Base-by-base conservation (phyloP, 2,329 filamentous ascomycete species). In the Aspergillus uvarum region DNA sequence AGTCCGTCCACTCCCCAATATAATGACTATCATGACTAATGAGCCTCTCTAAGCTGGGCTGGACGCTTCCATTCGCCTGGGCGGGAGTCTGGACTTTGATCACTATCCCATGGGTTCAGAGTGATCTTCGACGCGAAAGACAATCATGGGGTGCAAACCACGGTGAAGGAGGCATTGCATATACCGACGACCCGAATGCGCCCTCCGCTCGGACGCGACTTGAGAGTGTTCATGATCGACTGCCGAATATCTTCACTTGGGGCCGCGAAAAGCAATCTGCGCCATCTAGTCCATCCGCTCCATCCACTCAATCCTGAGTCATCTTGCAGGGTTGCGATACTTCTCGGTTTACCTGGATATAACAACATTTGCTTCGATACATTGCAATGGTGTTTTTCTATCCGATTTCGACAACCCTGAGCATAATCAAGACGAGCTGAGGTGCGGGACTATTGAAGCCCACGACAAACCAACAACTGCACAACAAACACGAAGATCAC, bases 11-110 rank as follows among this genome's bases (percentile, higher is more conserved):
- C 38, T 14, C 14, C 3, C 4, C 42, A 22, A 16, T 16, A 2
- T 4, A 3, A 8, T 35, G 11, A 32, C 49, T 4, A 29, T 26
- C 16, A 47, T 42, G 38, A 47, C 62, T 64, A 57, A 65, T 51
- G 51, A 32, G 7, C 48, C 8, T 6, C 49, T 35, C 60, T 10
- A 26, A 67, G 64, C 57, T 67, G 26, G 64, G 62, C 32, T 64
- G 65, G 64, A 31, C 59, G 10, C 51, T 65, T 11, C 63, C 64
- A 8, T 65, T 67, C 16, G 64, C 53, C 56, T 77, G 68, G 79
- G 79, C 63, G 77, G 79, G 78, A 64, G 71, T 80, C 19, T 81
- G 79, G 79, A 75, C 74, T 1, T 53, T 78, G 11, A 77, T 81
- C 54, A 79, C 79, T 21, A 77, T 81, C 51, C 74, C 75, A 7